phyloP scores from a whole-genome alignment of 495 filamentous ascomycete species.

The Hypoxylon trugodes region DNA sequence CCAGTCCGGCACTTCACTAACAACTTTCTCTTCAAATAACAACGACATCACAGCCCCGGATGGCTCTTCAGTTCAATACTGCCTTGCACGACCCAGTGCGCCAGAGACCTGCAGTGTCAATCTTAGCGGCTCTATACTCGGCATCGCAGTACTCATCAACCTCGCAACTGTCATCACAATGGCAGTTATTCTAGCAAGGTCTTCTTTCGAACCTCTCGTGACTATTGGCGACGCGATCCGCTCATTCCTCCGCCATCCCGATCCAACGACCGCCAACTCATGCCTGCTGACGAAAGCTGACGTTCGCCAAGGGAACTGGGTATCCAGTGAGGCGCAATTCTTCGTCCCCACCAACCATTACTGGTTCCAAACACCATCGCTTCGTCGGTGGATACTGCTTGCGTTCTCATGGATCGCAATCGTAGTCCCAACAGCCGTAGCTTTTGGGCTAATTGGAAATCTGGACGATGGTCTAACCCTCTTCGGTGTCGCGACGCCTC shows the following conservation, averaged over 20 bases:
- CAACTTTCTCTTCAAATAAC: conserved; percentile 27
- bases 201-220: conserved; percentile 49
- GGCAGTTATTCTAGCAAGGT: conserved; percentile 43
- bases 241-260: conserved; percentile 54
- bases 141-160: conserved; percentile 51
- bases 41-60: conserved; percentile 33
- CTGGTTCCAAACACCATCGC: conserved; percentile 52
- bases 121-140: conserved; percentile 53
- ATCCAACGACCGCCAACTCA: conserved; percentile 40
- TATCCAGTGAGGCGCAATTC: conserved; percentile 45
- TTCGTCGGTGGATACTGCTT: conserved; percentile 46
- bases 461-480: conserved; percentile 36
- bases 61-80: conserved; percentile 41
- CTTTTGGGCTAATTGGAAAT: conserved; percentile 40
- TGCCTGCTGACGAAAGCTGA: conserved; percentile 54
- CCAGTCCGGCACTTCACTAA: conserved; percentile 26
- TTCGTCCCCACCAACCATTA: conserved; percentile 50
- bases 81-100: conserved; percentile 44
- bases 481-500: conserved; percentile 44
- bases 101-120: conserved; percentile 49
- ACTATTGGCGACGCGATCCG: conserved; percentile 57
- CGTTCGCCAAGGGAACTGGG: conserved; percentile 51
- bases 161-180: conserved; percentile 47
- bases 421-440: conserved; percentile 42
- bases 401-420: conserved; percentile 42